Evolutionary conservation across 2,329 filamentous ascomycete genomes (phyloP).

Genomic region (Emmonsiellopsis sp.): DNA sequence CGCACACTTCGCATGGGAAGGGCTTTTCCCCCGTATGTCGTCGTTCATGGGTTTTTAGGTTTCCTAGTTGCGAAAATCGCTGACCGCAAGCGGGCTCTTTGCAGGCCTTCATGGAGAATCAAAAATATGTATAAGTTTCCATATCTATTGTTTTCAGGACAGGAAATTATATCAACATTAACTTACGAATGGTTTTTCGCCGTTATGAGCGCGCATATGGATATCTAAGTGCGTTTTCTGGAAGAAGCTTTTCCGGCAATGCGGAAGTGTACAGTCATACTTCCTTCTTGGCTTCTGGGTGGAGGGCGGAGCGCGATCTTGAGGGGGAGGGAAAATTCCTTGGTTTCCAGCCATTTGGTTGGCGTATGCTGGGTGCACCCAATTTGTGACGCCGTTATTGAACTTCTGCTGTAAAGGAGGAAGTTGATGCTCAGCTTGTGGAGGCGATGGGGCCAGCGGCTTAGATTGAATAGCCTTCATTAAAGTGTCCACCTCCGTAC

Average conservation of each 20-base stretch:
- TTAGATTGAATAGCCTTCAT: slow-evolving; percentile 82
- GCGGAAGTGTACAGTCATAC: slow-evolving; percentile 63
- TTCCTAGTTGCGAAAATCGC: slow-evolving; percentile 80
- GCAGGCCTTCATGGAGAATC: slow-evolving; percentile 44
- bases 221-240: slow-evolving; percentile 93
- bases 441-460: slow-evolving; percentile 21
- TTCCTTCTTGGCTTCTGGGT: slow-evolving; percentile 44
- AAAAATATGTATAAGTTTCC: slow-evolving; percentile 1
- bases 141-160: not conserved
- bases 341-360: slow-evolving; percentile 3
- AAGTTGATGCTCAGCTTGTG: slow-evolving; percentile 21
- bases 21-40: slow-evolving; percentile 82
- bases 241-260: slow-evolving; percentile 72
- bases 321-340: slow-evolving; percentile 16
- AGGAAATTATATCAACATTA: slow-evolving; percentile 1
- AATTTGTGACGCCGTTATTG: slow-evolving; percentile 13
- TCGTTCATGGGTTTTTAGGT: slow-evolving; percentile 82
- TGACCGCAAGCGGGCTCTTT: slow-evolving; percentile 63
- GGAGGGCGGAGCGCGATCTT: slow-evolving; percentile 26
- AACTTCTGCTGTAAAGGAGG: slow-evolving; percentile 26
- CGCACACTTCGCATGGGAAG: slow-evolving; percentile 68
- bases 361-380: slow-evolving; percentile 10
- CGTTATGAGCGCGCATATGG: slow-evolving; percentile 79
- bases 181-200: slow-evolving; percentile 80
- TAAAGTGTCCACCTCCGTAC: slow-evolving; percentile 75